Base-by-base conservation (phyloP, 2,329 filamentous ascomycete genomes). In the Escovopsis sp. region DNA sequence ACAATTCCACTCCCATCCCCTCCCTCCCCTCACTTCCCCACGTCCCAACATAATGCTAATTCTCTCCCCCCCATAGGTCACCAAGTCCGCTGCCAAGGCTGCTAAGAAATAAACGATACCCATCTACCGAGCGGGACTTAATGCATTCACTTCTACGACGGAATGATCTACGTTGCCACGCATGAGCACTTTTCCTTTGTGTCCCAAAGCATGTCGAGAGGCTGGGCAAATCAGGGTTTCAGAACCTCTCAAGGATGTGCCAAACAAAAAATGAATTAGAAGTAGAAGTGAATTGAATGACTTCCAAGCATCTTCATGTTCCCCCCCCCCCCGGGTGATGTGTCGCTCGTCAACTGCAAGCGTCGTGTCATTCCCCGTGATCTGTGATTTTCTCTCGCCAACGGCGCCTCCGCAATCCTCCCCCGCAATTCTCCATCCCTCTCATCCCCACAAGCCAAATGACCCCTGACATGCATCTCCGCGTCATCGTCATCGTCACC, bases 11-110 rank as follows among this genome's bases (percentile, higher is more conserved):
- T 24, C 15, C 13, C 15, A 14, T 36, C 14, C 7, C 34, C 15
- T 36, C 11, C 10, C 20, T 4, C 14, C 10, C 34, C 15, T 7
- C 34, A 5, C 10, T 11, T 20, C 34, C 20, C 20, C 20, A 20
- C 20, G n/a, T 34, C 6, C 3, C 20, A 20, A 20, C 2, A 4
- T 4, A 1, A 20, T 20, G 20, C 34, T 36, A 20, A 36, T 30
- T 9, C 27, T 7, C 27, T 9, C 8, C 34, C 7, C 20, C 34
- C 12, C 13, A 15, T 7, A 36, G 34, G 73, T 76, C 58, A 77
- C 74, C 70, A 78, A 78, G 72, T 76, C 74, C 57, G 79, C 79
- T 64, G 76, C 76, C 66, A 83, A 83, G 77, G 76, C 77, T 62
- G 61, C 64, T 64, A 82, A 82, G 79, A 83, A 83, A 71, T 83